Conservation (phyloP, 2,329 filamentous ascomycete species). For the Penicillium decumbens region DNA sequence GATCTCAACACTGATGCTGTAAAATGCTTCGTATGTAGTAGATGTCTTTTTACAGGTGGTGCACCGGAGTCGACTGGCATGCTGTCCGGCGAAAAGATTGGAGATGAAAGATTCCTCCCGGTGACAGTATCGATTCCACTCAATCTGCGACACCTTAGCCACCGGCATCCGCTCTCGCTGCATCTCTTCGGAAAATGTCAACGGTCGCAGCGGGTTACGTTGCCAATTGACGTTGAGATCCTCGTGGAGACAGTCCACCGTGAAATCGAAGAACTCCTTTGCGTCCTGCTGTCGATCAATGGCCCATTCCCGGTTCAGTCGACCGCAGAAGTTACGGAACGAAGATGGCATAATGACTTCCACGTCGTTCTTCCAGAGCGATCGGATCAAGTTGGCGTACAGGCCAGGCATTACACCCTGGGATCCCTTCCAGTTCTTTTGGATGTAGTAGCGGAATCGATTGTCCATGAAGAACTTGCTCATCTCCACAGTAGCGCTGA, state of each 20-base stretch:
- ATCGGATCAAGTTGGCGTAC: slow-evolving; percentile 58
- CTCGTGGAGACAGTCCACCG: slow-evolving; percentile 75
- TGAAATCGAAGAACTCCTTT: slow-evolving; percentile 80
- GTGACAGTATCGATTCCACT: slow-evolving; percentile 68
- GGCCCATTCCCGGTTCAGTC: slow-evolving; percentile 63
- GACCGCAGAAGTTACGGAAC: slow-evolving; percentile 60
- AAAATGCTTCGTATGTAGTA: slow-evolving; percentile 66
- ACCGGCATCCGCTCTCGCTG: slow-evolving; percentile 58
- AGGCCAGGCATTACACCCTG: slow-evolving; percentile 59
- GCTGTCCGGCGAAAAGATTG: slow-evolving; percentile 70
- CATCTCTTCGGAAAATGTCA: slow-evolving; percentile 58
- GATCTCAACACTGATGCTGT: slow-evolving; percentile 67
- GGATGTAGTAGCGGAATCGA: slow-evolving; percentile 57
- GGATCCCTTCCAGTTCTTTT: slow-evolving; percentile 61
- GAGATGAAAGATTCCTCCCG: slow-evolving; percentile 72
- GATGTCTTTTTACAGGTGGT: slow-evolving; percentile 59
- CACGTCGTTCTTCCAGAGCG: slow-evolving; percentile 58
- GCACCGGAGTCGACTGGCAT: slow-evolving; percentile 59
- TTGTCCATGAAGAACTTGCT: slow-evolving; percentile 62
- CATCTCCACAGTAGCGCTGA: slow-evolving; percentile 65
- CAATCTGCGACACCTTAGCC: slow-evolving; percentile 63
- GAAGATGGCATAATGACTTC: slow-evolving; percentile 56
- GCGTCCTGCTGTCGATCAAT: slow-evolving; percentile 80
- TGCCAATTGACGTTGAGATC: slow-evolving; percentile 72
- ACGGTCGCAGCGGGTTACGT: slow-evolving; percentile 52